Conservation (phyloP, 768 basidiomycete genomes). For the Pisolithus sp. region DNA sequence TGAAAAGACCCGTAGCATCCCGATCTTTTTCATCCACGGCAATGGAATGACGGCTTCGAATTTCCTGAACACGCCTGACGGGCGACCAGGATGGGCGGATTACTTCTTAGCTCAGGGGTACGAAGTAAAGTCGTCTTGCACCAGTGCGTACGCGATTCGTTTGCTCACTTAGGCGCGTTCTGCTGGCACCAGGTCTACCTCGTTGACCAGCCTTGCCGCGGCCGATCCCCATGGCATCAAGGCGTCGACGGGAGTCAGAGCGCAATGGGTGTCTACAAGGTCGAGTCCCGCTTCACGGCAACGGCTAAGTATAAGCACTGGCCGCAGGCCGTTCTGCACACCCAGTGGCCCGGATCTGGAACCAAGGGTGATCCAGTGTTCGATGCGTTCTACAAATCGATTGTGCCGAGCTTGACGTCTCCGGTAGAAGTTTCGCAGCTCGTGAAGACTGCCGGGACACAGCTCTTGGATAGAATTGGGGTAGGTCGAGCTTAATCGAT, state of each 20-base stretch:
- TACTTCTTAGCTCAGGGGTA: conserved; percentile 46
- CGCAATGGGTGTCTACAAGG: conserved; percentile 21
- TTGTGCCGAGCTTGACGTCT: conserved; percentile 34
- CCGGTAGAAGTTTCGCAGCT: conserved; percentile 31
- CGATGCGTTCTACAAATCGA: conserved; percentile 40
- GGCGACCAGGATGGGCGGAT: conserved; percentile 51
- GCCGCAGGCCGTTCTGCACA: conserved; percentile 41
- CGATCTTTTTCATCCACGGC: conserved; percentile 45
- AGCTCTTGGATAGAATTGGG: conserved; percentile 42
- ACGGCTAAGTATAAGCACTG: conserved; percentile 35
- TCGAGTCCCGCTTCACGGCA: conserved; percentile 41
- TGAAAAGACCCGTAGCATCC: conserved; percentile 31
- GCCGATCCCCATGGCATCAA: conserved; percentile 39
- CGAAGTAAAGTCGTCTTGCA: conserved; percentile 29
- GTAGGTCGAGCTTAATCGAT: conserved; percentile 25
- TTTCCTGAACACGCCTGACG: conserved; percentile 50
- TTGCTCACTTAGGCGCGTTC: background rate
- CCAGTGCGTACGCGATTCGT: background rate
- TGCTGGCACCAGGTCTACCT: conserved; percentile 38
- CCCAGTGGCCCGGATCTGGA: conserved; percentile 51
- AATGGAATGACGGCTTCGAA: conserved; percentile 48
- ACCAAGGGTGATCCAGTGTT: conserved; percentile 39
- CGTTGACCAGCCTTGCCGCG: conserved; percentile 41
- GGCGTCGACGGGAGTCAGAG: conserved; percentile 32
- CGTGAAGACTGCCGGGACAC: conserved; percentile 35